A percentile compares a stretch with the other conserved stretches of the same genome.
Conservation (phyloP, 306 rosid genomes). For the Pueraria montana region DNA sequence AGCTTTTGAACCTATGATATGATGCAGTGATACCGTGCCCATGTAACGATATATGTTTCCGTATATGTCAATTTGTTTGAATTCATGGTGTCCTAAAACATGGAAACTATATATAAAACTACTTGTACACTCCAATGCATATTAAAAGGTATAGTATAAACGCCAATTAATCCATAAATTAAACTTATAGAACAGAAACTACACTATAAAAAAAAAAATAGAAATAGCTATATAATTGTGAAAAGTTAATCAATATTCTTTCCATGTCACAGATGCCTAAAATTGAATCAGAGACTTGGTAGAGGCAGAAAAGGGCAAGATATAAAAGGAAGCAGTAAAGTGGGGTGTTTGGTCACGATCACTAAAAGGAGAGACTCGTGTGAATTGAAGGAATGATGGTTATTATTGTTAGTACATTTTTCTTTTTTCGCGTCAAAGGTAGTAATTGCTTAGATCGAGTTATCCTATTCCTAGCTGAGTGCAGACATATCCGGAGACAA, state of each 20-base stretch:
- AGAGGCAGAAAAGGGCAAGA: not conserved
- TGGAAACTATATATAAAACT: too few relatives aligned
- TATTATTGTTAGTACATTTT: not conserved
- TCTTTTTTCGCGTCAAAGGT: not conserved
- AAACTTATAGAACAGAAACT: too few relatives aligned
- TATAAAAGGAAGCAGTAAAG: not conserved
- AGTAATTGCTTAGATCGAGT: not conserved
- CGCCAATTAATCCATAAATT: too few relatives aligned
- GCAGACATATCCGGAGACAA: slow-evolving; percentile 18
- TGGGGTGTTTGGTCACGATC: slow-evolving; percentile 20
- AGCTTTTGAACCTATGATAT: not conserved
- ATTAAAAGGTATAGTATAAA: too few relatives aligned
- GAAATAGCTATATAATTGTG: too few relatives aligned
- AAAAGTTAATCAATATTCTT: not conserved
- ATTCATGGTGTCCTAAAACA: too few relatives aligned
- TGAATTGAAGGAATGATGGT: not conserved
- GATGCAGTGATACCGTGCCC: not conserved
- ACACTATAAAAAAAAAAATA: too few relatives aligned
- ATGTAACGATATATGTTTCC: too few relatives aligned
- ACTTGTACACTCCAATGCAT: too few relatives aligned
- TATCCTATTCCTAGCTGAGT: not conserved
- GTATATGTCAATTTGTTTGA: too few relatives aligned
- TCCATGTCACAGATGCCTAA: not conserved
- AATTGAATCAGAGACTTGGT: not conserved
- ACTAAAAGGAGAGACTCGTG: not conserved